phyloP scores from a whole-genome alignment of 345 rosid genomes.

The Anacardium occidentale region DNA sequence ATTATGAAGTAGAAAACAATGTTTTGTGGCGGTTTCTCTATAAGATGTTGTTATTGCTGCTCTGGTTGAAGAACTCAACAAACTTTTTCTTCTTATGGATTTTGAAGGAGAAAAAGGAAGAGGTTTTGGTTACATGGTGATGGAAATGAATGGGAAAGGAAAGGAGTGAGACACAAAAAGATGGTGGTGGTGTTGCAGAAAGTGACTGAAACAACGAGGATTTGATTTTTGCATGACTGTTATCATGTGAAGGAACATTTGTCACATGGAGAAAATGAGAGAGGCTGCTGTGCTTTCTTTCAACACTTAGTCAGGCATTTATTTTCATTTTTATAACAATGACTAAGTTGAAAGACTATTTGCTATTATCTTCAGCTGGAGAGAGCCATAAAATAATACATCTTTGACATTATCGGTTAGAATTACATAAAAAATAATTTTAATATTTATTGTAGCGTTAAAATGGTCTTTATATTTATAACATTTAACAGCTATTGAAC shows the following conservation, averaged over 20 bases:
- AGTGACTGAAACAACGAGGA: background rate
- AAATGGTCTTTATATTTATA: too few species aligned
- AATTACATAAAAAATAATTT: too few species aligned
- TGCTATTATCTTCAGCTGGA: too few species aligned
- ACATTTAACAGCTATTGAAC: too few species aligned
- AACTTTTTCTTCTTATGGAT: conserved; percentile 23
- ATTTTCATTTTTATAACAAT: too few species aligned
- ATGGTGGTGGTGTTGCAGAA: background rate
- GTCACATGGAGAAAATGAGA: background rate
- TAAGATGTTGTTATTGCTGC: background rate
- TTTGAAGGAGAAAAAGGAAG: background rate
- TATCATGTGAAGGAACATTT: background rate
- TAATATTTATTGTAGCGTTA: too few species aligned
- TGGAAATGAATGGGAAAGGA: background rate
- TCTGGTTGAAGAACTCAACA: conserved; percentile 4
- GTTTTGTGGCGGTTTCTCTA: too few species aligned
- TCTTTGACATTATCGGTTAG: background rate
- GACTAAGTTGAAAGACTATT: too few species aligned
- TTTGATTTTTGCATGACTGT: background rate
- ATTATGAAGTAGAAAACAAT: too few species aligned
- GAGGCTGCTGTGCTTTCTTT: too few species aligned
- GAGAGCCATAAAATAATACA: too few species aligned
- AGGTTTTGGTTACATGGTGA: background rate
- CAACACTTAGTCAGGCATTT: too few species aligned
- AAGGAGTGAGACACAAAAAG: background rate